A percentile compares a stretch with the other conserved stretches of the same genome.
These are phyloP conservation scores for Sonneratia alba DNA, from an alignment of 345 rosid species.

Conservation along the genomic window DNA sequence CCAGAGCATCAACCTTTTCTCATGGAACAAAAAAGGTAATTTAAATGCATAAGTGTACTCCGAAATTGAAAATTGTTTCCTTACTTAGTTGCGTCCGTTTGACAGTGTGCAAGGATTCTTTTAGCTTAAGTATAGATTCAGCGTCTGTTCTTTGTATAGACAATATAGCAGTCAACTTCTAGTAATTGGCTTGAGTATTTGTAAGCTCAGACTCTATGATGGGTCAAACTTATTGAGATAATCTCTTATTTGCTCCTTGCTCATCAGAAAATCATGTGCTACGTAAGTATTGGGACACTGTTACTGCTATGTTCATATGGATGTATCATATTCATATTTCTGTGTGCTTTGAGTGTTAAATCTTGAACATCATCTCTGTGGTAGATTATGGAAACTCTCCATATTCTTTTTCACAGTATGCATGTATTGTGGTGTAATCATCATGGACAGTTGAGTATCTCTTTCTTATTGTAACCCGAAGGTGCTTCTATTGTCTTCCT, in stretches of 20 bases:
- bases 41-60: too few species aligned
- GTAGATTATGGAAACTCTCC: not conserved
- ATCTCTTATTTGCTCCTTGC: not conserved
- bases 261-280: not conserved
- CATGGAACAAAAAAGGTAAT: slow-evolving; percentile 30
- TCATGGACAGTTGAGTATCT: not conserved
- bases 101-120: not conserved
- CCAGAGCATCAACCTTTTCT: slow-evolving; percentile 41
- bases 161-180: not conserved
- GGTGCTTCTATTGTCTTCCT: not conserved
- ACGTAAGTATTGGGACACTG: not conserved
- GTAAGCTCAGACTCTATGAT: not conserved
- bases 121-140: not conserved
- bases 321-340: not conserved
- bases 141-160: not conserved
- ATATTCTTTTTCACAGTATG: not conserved
- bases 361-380: not conserved
- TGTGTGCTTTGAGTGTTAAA: not conserved
- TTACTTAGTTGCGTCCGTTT: too few species aligned
- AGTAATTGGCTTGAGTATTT: not conserved
- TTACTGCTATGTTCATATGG: not conserved
- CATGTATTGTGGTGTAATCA: not conserved
- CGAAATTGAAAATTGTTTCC: too few species aligned
- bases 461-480: not conserved
- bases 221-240: not conserved